These are phyloP conservation scores for Aspergillus haitiensis DNA, from an alignment of 495 filamentous ascomycete species.

Conservation along the genomic window DNA sequence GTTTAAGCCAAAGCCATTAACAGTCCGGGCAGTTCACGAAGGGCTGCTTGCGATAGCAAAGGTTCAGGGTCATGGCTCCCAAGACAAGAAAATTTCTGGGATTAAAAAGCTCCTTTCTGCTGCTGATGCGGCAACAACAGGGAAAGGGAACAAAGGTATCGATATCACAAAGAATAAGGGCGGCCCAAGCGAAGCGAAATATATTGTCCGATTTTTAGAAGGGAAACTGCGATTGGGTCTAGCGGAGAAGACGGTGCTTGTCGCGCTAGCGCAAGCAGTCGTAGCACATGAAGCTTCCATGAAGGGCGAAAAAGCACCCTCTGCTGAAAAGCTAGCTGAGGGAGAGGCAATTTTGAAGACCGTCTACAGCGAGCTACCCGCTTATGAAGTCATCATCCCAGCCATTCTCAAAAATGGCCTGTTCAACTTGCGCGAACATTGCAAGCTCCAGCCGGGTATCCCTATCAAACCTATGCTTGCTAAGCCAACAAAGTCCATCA, in stretches of 20 bases:
- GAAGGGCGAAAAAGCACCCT: constrained; percentile 66
- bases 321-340: constrained; percentile 70
- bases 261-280: constrained; percentile 84
- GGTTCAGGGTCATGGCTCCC: constrained; percentile 80
- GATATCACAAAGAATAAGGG: constrained; percentile 93
- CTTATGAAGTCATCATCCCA: constrained; percentile 93
- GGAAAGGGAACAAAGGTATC: constrained; percentile 65
- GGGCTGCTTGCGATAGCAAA: constrained; percentile 87
- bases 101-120: constrained; percentile 94
- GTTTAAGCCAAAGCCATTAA: constrained; percentile 94
- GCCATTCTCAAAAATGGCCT: constrained; percentile 85
- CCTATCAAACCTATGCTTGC: constrained; percentile 98
- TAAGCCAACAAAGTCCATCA: constrained; percentile 98
- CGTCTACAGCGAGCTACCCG: constrained; percentile 92
- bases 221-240: constrained; percentile 89
- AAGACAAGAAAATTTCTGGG: constrained; percentile 84
- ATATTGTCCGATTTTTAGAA: constrained; percentile 86
- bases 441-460: constrained; percentile 91
- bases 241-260: constrained; percentile 88
- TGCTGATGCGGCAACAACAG: constrained; percentile 68
- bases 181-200: constrained; percentile 93
- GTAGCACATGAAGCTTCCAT: constrained; percentile 74
- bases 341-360: constrained; percentile 83
- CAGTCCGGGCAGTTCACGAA: constrained; percentile 81
- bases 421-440: constrained; percentile 72